phyloP scores from a whole-genome alignment of 805 yeast genomes.

The Starmerella sirachaensis region DNA sequence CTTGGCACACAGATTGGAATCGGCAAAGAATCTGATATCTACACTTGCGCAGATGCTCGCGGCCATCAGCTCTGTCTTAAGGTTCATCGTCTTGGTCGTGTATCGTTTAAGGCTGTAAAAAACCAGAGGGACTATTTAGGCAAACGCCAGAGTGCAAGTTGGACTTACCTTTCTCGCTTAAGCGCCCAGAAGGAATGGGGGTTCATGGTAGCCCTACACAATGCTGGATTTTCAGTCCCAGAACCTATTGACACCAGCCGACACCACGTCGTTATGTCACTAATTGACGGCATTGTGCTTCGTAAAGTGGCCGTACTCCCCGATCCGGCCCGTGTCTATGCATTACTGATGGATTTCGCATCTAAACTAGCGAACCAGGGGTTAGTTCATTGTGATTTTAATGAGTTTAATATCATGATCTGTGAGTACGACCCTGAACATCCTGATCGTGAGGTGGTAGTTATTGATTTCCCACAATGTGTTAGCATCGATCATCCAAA shows the following conservation, averaged over 20 bases:
- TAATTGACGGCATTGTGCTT: constrained; percentile 84
- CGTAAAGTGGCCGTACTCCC: constrained; percentile 62
- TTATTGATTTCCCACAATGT: constrained; percentile 98
- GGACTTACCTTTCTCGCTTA: constrained; percentile 84
- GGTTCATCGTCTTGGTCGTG: constrained; percentile 86
- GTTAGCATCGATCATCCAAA: constrained; percentile 83
- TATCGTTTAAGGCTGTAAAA: constrained; percentile 84
- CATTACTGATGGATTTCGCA: constrained; percentile 75
- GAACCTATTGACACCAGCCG: constrained; percentile 78
- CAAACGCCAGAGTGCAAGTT: constrained; percentile 57
- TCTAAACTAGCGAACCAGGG: constrained; percentile 79
- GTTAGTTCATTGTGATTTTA: constrained; percentile 91
- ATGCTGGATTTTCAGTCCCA: constrained; percentile 77
- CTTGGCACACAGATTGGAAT: constrained; percentile 86
- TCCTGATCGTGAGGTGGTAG: constrained; percentile 62
- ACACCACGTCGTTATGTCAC: constrained; percentile 87
- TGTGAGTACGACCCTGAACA: constrained; percentile 36
- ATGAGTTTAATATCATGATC: constrained; percentile 90
- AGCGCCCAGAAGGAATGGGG: constrained; percentile 91
- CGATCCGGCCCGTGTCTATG: constrained; percentile 60
- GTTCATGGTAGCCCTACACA: constrained; percentile 65
- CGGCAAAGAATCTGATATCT: constrained; percentile 95
- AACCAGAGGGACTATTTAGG: constrained; percentile 84
- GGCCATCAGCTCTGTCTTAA: constrained; percentile 69
- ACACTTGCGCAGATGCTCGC: constrained; percentile 56